These are phyloP conservation scores for Trebouxia sp. DNA, from an alignment of 139 green algal species.

Conservation along the genomic window DNA sequence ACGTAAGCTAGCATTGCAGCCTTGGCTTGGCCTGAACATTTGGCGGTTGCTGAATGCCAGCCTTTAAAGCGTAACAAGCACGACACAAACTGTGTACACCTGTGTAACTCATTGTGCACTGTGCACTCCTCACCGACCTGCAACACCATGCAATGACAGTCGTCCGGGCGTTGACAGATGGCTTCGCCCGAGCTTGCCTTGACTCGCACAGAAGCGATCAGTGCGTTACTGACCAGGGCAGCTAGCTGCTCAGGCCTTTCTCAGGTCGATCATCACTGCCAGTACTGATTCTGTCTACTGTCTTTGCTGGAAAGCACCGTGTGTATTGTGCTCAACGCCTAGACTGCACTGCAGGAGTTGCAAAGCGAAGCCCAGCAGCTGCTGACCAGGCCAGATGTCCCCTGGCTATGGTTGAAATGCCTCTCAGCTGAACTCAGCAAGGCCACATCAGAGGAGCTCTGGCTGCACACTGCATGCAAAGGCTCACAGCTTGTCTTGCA, in stretches of 20 bases:
- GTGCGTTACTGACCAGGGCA: background rate
- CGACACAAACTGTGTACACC: background rate
- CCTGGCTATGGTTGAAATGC: background rate
- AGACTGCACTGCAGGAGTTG: background rate
- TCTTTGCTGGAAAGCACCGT: no score
- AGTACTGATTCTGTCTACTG: background rate
- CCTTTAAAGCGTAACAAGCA: no score
- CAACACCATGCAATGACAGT: background rate
- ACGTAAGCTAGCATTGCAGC: no score
- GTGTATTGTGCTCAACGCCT: no score
- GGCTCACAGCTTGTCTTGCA: constrained; percentile 44
- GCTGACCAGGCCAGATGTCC: background rate
- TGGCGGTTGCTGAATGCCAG: no score
- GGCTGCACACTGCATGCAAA: constrained; percentile 47
- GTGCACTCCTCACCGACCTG: background rate
- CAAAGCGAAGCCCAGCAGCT: background rate
- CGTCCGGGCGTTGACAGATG: background rate
- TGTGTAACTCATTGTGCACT: background rate
- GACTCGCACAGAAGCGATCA: background rate
- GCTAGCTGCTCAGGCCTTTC: background rate
- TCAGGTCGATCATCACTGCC: background rate
- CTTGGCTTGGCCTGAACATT: no score
- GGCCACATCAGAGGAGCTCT: background rate
- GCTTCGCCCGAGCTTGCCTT: background rate
- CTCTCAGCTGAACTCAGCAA: background rate